These are phyloP conservation scores for Thozetella sp. DNA, from an alignment of 495 filamentous ascomycete species.

Conservation along the genomic window DNA sequence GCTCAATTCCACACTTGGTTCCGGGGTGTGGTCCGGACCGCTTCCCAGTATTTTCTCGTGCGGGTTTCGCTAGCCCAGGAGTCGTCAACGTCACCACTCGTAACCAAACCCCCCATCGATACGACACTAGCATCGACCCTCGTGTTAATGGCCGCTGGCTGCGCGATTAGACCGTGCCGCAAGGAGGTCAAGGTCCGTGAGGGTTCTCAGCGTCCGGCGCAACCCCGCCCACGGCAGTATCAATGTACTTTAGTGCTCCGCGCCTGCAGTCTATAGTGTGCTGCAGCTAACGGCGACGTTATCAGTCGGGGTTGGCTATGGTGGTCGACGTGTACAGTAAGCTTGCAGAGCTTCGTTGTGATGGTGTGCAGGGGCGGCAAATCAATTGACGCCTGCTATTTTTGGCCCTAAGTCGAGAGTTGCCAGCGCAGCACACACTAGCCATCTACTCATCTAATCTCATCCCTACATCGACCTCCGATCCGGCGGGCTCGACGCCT, in stretches of 20 bases:
- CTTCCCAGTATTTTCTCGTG: background rate
- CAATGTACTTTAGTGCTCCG: background rate
- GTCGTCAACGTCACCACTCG: conserved; percentile 1
- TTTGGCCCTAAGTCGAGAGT: no score
- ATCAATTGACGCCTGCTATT: background rate
- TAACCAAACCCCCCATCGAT: background rate
- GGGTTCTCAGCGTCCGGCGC: background rate
- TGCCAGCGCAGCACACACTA: no score
- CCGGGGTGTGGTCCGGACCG: background rate
- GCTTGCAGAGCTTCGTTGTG: background rate
- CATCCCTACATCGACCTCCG: no score
- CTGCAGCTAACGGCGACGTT: background rate
- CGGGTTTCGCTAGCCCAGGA: background rate
- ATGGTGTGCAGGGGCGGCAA: background rate
- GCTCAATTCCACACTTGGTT: no score
- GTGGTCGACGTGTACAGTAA: no score
- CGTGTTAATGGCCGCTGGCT: background rate
- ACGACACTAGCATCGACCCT: background rate
- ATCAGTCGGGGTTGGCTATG: no score
- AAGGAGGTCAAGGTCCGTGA: background rate
- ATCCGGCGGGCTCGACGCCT: no score
- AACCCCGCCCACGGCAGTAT: background rate
- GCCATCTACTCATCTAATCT: no score
- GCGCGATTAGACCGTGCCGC: background rate
- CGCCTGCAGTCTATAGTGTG: background rate